A percentile compares a stretch with the other conserved stretches of the same genome.
Conservation (phyloP, 2,329 filamentous ascomycete genomes). For the Fusarium nanum region DNA sequence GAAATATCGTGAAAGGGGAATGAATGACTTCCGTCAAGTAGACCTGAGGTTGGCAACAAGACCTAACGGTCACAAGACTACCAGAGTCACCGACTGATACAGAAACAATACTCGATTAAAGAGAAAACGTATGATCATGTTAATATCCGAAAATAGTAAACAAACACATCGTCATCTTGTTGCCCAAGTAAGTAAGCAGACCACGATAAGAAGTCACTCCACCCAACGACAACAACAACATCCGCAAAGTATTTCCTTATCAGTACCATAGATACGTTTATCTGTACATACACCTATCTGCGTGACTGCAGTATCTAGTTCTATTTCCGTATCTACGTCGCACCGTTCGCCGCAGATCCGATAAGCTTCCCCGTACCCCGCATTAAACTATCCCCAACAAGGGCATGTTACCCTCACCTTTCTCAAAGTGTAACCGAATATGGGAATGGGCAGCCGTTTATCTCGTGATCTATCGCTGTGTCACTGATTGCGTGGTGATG, state of each 20-base stretch:
- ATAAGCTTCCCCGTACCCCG: constrained; percentile 36
- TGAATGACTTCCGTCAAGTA: no score
- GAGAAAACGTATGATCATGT: background rate
- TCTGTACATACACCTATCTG: background rate
- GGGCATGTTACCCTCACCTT: constrained; percentile 35
- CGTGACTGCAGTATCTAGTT: background rate
- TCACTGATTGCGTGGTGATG: background rate
- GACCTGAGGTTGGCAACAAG: background rate
- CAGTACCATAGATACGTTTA: constrained; percentile 2
- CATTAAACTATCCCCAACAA: constrained; percentile 29
- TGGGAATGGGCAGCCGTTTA: constrained; percentile 19
- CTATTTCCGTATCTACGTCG: constrained; percentile 17
- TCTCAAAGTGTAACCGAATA: constrained; percentile 31
- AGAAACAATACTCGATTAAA: no score
- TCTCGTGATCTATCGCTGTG: constrained; percentile 3
- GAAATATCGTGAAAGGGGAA: background rate
- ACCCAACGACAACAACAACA: background rate
- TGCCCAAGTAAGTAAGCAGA: background rate
- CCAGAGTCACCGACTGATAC: no score
- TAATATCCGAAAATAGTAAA: background rate
- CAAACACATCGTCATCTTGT: background rate
- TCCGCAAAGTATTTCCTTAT: constrained; percentile 25
- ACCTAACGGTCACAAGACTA: background rate
- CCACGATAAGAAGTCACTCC: constrained; percentile 2
- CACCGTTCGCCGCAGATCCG: constrained; percentile 17